Conservation (phyloP, 83 land plant genomes). For the Picea abies region DNA sequence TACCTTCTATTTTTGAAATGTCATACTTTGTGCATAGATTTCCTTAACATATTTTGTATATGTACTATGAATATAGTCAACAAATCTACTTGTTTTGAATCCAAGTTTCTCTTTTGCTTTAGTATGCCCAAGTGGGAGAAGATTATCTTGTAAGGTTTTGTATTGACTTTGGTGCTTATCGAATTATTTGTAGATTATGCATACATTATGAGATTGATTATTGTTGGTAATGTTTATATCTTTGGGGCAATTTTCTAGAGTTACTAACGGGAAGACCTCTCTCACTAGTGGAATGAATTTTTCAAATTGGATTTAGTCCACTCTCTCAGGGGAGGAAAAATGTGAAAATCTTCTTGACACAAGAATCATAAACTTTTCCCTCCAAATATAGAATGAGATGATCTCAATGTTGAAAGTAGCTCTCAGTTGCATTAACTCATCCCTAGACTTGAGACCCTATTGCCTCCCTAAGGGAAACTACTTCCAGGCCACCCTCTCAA, state of each 20-base stretch:
- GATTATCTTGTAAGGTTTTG: no score
- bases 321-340: neutral
- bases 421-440: constrained; percentile 10
- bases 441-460: constrained; percentile 8
- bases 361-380: neutral
- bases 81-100: no score
- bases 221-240: constrained; percentile 86
- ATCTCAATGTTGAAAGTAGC: constrained; percentile 15
- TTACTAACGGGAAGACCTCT: constrained; percentile 78
- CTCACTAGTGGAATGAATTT: constrained; percentile 14
- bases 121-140: no score
- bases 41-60: no score
- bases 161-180: no score
- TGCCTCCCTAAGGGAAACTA: no score
- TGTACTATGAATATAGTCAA: no score
- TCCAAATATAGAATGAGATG: constrained; percentile 15
- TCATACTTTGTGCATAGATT: no score
- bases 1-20: no score
- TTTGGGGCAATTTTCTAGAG: constrained; percentile 90
- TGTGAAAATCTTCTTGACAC: constrained; percentile 6
- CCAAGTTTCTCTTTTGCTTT: no score
- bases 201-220: constrained; percentile 65
- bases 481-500: no score
- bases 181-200: constrained; percentile 60
- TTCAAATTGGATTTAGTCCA: constrained; percentile 13